A percentile compares a stretch with the other conserved stretches of the same genome.
phyloP scores from a whole-genome alignment of 441 rosid species.

The Erysimum cheiri region DNA sequence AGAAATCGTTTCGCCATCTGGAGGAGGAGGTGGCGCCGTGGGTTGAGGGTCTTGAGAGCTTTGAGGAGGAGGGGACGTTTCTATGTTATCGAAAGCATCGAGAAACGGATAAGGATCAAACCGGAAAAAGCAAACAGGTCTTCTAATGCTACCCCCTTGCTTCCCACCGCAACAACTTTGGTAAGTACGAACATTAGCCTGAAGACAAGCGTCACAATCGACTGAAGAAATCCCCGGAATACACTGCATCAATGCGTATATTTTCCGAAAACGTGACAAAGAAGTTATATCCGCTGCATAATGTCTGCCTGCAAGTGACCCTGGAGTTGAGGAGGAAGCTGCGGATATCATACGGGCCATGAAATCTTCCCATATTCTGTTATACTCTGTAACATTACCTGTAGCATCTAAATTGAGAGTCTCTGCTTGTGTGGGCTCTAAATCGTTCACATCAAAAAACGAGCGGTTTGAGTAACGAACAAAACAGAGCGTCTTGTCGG shows the following conservation, averaged over 20 bases:
- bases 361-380: constrained; percentile 27
- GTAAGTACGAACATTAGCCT: constrained; percentile 19
- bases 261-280: background rate
- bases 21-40: background rate
- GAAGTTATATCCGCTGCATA: constrained; percentile 22
- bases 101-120: constrained; percentile 36
- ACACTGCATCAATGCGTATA: constrained; percentile 44
- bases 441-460: constrained; percentile 8
- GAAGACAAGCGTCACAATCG: constrained; percentile 36
- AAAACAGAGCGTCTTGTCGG: constrained; percentile 35
- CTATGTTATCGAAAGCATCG: constrained; percentile 24
- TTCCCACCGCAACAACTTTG: constrained; percentile 31
- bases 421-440: background rate
- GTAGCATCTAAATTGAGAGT: background rate
- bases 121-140: constrained; percentile 37
- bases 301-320: constrained; percentile 31
- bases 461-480: constrained; percentile 44
- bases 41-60: constrained; percentile 18
- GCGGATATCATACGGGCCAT: constrained; percentile 18
- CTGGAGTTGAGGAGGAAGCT: constrained; percentile 26
- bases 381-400: constrained; percentile 6
- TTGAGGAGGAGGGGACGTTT: constrained; percentile 26
- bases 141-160: constrained; percentile 32
- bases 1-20: constrained; percentile 11
- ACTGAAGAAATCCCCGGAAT: constrained; percentile 37